Percentiles rank a stretch among this genome's conserved stretches.
Conservation (phyloP, 23 red algal species). For the Gracilaria caudata region DNA sequence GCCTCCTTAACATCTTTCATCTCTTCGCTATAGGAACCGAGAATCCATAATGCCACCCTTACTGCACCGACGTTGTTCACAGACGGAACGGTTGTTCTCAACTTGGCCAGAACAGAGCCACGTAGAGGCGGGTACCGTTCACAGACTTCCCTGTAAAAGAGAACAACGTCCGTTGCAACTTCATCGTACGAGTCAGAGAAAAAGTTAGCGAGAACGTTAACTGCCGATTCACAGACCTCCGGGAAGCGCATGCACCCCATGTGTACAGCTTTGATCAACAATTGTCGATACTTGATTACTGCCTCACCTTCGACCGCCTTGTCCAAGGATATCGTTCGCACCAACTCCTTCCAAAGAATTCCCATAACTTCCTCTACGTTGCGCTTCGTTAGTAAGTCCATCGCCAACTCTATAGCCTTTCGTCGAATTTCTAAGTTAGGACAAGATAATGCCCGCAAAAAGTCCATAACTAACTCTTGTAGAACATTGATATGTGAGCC, state of each 20-base stretch:
- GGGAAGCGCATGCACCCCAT: conserved; percentile 84
- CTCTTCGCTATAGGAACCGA: conserved; percentile 85
- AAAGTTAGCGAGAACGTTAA: conserved; percentile 82
- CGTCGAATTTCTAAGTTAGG: conserved; percentile 94
- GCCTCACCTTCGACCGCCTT: conserved; percentile 45
- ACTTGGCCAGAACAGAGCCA: conserved; percentile 55
- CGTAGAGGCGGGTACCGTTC: conserved; percentile 77
- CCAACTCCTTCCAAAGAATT: conserved; percentile 89
- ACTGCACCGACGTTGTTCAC: conserved; percentile 63
- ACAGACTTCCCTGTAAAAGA: conserved; percentile 83
- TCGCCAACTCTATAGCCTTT: conserved; percentile 76
- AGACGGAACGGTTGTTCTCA: conserved; percentile 68
- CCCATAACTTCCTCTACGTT: conserved; percentile 94
- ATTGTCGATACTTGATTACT: conserved; percentile 74
- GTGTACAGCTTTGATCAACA: conserved; percentile 89
- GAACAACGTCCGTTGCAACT: conserved; percentile 82
- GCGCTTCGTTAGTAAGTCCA: conserved; percentile 80
- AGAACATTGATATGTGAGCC: conserved; percentile 71
- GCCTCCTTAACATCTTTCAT: conserved; percentile 76
- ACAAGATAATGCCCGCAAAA: conserved; percentile 84
- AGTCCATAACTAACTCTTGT: conserved; percentile 90
- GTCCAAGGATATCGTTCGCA: conserved; percentile 47
- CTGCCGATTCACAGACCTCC: conserved; percentile 70
- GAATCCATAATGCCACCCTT: conserved; percentile 85
- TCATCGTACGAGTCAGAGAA: conserved; percentile 73